Percentiles rank a stretch among this genome's conserved stretches.
These are phyloP conservation scores for Sideroxylon spinosum DNA, from an alignment of 179 eudicot species.

Conservation along the genomic window DNA sequence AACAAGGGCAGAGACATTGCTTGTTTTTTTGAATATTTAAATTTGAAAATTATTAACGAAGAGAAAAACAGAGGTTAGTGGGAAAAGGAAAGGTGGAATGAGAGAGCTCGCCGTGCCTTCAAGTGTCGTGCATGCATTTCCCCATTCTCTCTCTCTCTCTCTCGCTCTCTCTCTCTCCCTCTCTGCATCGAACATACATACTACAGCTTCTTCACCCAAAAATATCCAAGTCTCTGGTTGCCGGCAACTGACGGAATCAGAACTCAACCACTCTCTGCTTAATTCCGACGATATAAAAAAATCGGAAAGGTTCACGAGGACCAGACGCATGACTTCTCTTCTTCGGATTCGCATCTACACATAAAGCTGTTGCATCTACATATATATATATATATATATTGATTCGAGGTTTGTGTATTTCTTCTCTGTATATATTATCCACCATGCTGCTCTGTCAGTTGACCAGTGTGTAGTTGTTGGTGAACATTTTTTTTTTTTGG, in stretches of 20 bases:
- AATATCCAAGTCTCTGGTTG: background rate
- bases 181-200: too few species aligned
- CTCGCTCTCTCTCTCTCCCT: too few species aligned
- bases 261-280: background rate
- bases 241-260: slow-evolving; percentile 4
- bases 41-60: too few species aligned
- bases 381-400: background rate
- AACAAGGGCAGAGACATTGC: too few species aligned
- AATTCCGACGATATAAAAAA: background rate
- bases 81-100: slow-evolving; percentile 11
- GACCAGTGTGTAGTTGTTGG: background rate
- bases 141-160: slow-evolving; percentile 13
- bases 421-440: background rate
- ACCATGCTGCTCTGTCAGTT: background rate
- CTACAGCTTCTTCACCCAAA: background rate
- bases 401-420: background rate
- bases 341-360: background rate
- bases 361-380: background rate
- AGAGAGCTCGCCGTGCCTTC: slow-evolving; percentile 14
- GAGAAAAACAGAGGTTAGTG: background rate
- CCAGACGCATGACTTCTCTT: background rate
- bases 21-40: too few species aligned
- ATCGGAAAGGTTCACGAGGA: background rate
- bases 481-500: background rate
- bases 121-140: slow-evolving; percentile 23